Percentiles rank a stretch among this genome's conserved stretches.
These are phyloP conservation scores for Sanghuangporus sanghuang DNA, from an alignment of 1,284 basidiomycete species.

Conservation along the genomic window DNA sequence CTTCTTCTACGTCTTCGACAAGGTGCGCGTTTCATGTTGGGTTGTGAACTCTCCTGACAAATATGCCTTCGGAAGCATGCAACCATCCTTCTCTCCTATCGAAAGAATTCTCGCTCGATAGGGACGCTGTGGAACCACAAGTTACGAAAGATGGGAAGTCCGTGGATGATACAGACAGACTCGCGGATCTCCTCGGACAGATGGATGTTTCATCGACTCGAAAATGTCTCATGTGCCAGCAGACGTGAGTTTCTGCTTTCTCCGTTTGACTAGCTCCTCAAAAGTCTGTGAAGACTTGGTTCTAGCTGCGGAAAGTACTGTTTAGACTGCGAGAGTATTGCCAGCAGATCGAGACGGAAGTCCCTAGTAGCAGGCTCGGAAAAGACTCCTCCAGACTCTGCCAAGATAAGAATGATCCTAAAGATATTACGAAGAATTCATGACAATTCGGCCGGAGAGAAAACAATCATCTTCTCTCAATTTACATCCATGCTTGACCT, in stretches of 20 bases:
- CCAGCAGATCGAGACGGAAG: slow-evolving; percentile 33
- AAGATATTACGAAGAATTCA: slow-evolving; percentile 68
- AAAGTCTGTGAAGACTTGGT: slow-evolving; percentile 31
- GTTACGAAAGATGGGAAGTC: slow-evolving; percentile 46
- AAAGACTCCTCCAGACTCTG: slow-evolving; percentile 57
- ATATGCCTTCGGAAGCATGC: slow-evolving; percentile 57
- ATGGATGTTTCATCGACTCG: slow-evolving; percentile 54
- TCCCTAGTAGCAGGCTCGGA: slow-evolving; percentile 21
- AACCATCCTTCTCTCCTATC: slow-evolving; percentile 83
- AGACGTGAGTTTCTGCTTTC: slow-evolving; percentile 39
- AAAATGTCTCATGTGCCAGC: slow-evolving; percentile 75
- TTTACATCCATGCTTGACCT: slow-evolving; percentile 91
- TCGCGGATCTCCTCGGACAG: slow-evolving; percentile 71
- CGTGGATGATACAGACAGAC: slow-evolving; percentile 60
- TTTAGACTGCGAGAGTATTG: slow-evolving; percentile 51
- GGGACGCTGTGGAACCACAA: slow-evolving; percentile 68
- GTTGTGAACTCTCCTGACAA: not conserved
- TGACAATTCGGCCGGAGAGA: slow-evolving; percentile 54
- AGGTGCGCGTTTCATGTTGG: slow-evolving; percentile 42
- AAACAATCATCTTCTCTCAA: slow-evolving; percentile 88
- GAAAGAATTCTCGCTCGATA: slow-evolving; percentile 66
- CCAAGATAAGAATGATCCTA: slow-evolving; percentile 87
- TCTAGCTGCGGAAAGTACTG: slow-evolving; percentile 44
- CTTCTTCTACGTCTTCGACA: slow-evolving; percentile 85
- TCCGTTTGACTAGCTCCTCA: not conserved